These are phyloP conservation scores for Myxozyma geophila DNA, from an alignment of 805 yeast genomes.

Conservation along the genomic window DNA sequence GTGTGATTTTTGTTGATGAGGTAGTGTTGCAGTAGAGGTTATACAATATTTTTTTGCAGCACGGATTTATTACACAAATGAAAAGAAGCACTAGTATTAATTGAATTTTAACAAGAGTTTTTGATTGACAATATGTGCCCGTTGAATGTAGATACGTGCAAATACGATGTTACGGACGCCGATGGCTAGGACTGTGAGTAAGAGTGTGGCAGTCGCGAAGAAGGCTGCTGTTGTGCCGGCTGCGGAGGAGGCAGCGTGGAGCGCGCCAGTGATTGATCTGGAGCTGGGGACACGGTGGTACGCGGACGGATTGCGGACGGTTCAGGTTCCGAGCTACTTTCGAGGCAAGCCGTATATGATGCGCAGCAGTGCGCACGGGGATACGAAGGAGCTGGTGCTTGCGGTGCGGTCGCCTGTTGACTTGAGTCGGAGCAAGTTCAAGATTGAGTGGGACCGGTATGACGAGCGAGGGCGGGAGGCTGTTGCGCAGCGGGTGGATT, in stretches of 20 bases:
- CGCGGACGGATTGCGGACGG: slow-evolving; percentile 30
- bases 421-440: slow-evolving; percentile 42
- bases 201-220: background rate
- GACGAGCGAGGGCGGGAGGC: slow-evolving; percentile 40
- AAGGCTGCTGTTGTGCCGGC: background rate
- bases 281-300: slow-evolving; percentile 41
- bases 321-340: slow-evolving; percentile 39
- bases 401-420: slow-evolving; percentile 44
- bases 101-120: background rate
- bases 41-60: background rate
- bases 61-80: no score
- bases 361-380: slow-evolving; percentile 35
- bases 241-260: background rate
- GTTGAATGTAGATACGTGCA: slow-evolving; percentile 16
- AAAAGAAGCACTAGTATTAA: no score
- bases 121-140: background rate
- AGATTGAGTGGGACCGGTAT: slow-evolving; percentile 42
- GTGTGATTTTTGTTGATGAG: background rate
- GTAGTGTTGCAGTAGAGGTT: no score
- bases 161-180: slow-evolving; percentile 19
- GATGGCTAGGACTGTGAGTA: background rate
- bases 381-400: slow-evolving; percentile 34
- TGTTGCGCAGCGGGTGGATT: slow-evolving; percentile 43
- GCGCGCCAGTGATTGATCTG: slow-evolving; percentile 32
- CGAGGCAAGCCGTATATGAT: slow-evolving; percentile 39